Percentiles rank a stretch among this genome's conserved stretches.
phyloP scores from a whole-genome alignment of 148 eudicot species.

The Polygonum aviculare region DNA sequence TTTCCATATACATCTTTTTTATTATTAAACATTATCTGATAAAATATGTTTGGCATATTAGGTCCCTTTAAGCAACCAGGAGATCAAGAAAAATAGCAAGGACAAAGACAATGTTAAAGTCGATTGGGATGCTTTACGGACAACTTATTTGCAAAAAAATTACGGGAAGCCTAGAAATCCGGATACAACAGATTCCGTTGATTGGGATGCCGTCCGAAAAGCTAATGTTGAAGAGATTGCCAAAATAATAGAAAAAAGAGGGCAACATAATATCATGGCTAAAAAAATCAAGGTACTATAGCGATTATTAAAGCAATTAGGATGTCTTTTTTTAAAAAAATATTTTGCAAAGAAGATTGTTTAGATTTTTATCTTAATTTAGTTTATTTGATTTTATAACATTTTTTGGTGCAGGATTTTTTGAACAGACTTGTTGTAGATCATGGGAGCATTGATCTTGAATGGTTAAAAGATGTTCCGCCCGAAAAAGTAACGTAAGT shows the following conservation, averaged over 20 bases:
- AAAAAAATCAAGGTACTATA: constrained; percentile 27
- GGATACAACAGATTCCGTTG: constrained; percentile 23
- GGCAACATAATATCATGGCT: constrained; percentile 34
- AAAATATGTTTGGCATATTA: background rate
- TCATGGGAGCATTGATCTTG: constrained; percentile 41
- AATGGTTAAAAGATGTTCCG: constrained; percentile 33
- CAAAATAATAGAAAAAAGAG: constrained; percentile 23
- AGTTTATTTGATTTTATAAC: background rate
- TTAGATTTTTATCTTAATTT: background rate
- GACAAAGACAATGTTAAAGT: background rate
- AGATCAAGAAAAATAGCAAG: background rate
- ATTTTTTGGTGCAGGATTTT: constrained; percentile 18
- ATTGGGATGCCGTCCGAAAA: constrained; percentile 30
- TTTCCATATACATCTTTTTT: background rate
- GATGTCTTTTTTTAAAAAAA: background rate
- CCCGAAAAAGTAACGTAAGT: constrained; percentile 31
- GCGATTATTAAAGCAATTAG: background rate
- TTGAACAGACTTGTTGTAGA: constrained; percentile 18
- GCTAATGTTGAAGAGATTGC: constrained; percentile 25
- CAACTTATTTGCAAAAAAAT: constrained; percentile 7
- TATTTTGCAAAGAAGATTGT: background rate
- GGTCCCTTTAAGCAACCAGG: background rate
- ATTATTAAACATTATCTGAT: background rate
- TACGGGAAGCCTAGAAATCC: background rate
- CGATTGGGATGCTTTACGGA: constrained; percentile 18